Percentiles rank a stretch among this genome's conserved stretches.
phyloP scores from a whole-genome alignment of 2,329 filamentous ascomycete species.

The Curvularia verruculosa region DNA sequence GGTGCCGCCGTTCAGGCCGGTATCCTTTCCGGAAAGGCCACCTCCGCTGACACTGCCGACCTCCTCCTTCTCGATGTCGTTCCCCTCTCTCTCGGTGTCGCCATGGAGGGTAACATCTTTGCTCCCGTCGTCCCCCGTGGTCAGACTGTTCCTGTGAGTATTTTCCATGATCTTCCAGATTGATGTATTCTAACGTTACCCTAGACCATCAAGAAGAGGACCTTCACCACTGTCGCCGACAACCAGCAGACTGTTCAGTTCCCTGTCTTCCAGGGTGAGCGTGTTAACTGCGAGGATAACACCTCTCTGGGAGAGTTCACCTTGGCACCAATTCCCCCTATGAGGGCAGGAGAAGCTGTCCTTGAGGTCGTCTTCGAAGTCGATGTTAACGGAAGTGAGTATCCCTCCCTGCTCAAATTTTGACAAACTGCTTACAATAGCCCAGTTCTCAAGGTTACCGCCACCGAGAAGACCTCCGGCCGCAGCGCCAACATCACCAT shows the following conservation, averaged over 20 bases:
- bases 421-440: too few relatives aligned
- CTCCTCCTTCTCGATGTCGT: slow-evolving; percentile 95
- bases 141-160: slow-evolving; percentile 60
- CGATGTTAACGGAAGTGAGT: slow-evolving; percentile 99
- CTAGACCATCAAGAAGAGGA: slow-evolving; percentile 72
- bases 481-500: slow-evolving; percentile 99
- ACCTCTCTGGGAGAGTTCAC: slow-evolving; percentile 98
- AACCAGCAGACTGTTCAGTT: slow-evolving; percentile 70
- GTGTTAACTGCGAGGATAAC: slow-evolving; percentile 98
- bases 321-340: slow-evolving; percentile 80
- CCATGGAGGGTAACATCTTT: slow-evolving; percentile 99
- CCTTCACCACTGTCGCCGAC: slow-evolving; percentile 82
- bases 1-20: slow-evolving; percentile 98
- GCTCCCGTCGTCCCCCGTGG: slow-evolving; percentile 80
- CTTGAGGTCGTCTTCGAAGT: slow-evolving; percentile 99
- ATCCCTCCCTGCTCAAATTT: too few relatives aligned
- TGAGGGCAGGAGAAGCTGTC: slow-evolving; percentile 94
- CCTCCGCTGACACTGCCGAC: slow-evolving; percentile 90
- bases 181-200: neutral
- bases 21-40: slow-evolving; percentile 98
- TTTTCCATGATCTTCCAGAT: too few relatives aligned
- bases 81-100: slow-evolving; percentile 95
- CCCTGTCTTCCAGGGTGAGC: slow-evolving; percentile 94
- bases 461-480: slow-evolving; percentile 97
- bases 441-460: slow-evolving; percentile 99